Base-by-base conservation (phyloP, 2,329 filamentous ascomycete species). In the Colletotrichum eleusines region DNA sequence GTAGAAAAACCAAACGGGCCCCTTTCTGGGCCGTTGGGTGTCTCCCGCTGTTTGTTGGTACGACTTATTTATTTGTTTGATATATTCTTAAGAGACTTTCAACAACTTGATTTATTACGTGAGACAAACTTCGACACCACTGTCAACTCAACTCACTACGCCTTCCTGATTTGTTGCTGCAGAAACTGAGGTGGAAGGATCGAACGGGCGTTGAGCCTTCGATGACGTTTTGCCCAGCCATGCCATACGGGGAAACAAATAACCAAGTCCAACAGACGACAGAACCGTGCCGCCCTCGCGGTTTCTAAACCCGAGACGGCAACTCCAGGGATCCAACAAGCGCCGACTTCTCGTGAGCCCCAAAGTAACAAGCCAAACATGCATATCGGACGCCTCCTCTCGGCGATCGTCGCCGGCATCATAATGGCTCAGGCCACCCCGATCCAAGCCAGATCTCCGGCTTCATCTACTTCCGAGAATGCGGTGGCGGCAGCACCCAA, bases 201-300 rank as follows among this genome's bases (percentile, higher is more conserved):
- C 48, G 20, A 40, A 40, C n/a, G 16, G n/a, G 59, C 46, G 23
- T 5, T 26, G 3, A 33, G 46, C 63, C 31, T 57, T 62, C 16
- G 51, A 69, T 69, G 69, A 63, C 69, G 64, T 71, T 69, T 44
- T 51, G 64, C 64, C 59, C 40, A 69, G 69, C 26, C 59, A 23
- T 23, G 69, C 26, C 59, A 23, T 23, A 31, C n/a, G 8, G 48
- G 18, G 23, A 54, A 18, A 9, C 18, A 42, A 16, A 46, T 50
- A 67, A 57, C 28, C 55, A 57, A 42, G 23, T 35, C 33, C 44
- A 38, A n/a, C 31, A 31, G 3, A 23, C 55, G 26, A 48, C 40
- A 38, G 26, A 66, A 42, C 20, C 44, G 26, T n/a, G 35, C 51
- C 16, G 48, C 54, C 54, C 44, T 38, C 4, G 31, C 42, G 26